These are phyloP conservation scores for Pouteria glomerata DNA, from an alignment of 148 eudicot species.

Conservation along the genomic window DNA sequence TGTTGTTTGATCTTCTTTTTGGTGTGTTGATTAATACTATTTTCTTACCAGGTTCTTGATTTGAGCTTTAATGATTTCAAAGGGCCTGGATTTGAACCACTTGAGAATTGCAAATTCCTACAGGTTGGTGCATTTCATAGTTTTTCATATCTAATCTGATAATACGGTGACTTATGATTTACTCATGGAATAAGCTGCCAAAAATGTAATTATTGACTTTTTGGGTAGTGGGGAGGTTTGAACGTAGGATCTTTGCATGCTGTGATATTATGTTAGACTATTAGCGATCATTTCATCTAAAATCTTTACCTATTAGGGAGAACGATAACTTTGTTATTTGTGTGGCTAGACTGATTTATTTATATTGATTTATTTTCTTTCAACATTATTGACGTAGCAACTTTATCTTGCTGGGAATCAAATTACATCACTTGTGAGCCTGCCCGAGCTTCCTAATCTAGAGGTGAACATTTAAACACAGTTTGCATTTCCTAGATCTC, in stretches of 20 bases:
- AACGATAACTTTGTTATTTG: no score
- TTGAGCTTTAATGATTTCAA: constrained; percentile 94
- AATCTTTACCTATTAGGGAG: no score
- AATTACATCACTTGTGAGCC: constrained; percentile 80
- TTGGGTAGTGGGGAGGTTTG: no score
- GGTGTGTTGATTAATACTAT: no score
- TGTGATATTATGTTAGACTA: no score
- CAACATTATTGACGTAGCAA: constrained; percentile 71
- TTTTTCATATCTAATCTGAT: neutral
- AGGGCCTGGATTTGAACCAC: constrained; percentile 98
- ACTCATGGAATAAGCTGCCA: neutral
- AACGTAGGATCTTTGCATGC: no score
- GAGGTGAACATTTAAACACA: constrained; percentile 54
- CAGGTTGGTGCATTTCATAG: constrained; percentile 49
- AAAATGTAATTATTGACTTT: no score
- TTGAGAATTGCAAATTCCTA: constrained; percentile 74
- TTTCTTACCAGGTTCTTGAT: constrained; percentile 76
- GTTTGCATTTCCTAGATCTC: neutral
- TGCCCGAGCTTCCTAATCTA: constrained; percentile 92
- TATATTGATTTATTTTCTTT: no score
- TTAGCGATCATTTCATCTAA: no score
- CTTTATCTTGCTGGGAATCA: constrained; percentile 99
- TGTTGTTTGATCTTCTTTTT: neutral
- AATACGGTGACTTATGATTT: neutral
- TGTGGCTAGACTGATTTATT: no score